These are phyloP conservation scores for Petunia secreta DNA, from an alignment of 257 asterid species.

Conservation along the genomic window DNA sequence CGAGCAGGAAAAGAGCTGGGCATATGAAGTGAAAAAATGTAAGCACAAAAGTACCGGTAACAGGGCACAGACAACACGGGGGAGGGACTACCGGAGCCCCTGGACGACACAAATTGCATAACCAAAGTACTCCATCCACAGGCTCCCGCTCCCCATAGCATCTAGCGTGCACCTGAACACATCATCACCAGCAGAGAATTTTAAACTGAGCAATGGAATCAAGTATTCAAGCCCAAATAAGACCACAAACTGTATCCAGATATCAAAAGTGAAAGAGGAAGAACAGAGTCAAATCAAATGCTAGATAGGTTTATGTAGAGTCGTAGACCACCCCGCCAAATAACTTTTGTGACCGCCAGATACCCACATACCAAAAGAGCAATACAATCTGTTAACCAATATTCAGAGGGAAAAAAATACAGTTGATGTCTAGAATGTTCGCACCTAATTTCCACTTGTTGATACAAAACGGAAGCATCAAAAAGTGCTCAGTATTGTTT, in stretches of 20 bases:
- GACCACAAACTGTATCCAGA: constrained; percentile 13
- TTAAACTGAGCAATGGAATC: constrained; percentile 7
- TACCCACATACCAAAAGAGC: neutral
- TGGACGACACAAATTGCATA: constrained; percentile 97
- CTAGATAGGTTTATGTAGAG: neutral
- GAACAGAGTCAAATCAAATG: neutral
- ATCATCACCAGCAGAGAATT: constrained; percentile 12
- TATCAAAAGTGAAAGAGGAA: constrained; percentile 18
- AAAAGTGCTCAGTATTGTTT: neutral
- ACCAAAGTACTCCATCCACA: constrained; percentile 85
- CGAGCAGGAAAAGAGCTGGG: constrained; percentile 29
- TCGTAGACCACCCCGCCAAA: constrained; percentile 1
- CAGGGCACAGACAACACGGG: constrained; percentile 93
- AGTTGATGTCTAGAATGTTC: neutral
- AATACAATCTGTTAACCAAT: neutral
- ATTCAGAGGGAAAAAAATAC: neutral
- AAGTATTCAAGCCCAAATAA: neutral
- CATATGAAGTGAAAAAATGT: neutral
- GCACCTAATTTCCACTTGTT: neutral
- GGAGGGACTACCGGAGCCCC: constrained; percentile 87
- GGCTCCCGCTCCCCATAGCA: constrained; percentile 96
- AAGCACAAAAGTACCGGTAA: constrained; percentile 59
- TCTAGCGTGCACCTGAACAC: constrained; percentile 91
- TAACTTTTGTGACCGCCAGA: neutral
- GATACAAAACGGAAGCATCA: constrained; percentile 19